Conservation (phyloP, 768 basidiomycete species). For the Psilocybe subaeruginosa region DNA sequence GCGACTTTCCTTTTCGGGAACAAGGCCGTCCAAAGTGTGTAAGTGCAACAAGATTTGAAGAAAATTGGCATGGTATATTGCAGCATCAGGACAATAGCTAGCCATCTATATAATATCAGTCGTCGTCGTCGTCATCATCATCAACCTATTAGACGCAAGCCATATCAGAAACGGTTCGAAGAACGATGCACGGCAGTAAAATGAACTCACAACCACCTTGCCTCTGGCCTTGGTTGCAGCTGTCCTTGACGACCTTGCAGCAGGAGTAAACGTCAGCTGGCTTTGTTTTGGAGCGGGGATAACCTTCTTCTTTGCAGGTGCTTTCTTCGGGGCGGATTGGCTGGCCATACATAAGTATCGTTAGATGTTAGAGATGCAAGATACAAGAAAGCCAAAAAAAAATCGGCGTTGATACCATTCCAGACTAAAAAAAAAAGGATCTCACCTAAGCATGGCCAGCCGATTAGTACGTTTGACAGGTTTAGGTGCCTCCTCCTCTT, state of each 20-base stretch:
- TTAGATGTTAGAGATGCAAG: neutral
- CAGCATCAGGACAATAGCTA: too few relatives aligned
- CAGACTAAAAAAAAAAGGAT: neutral
- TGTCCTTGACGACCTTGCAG: conserved; percentile 58
- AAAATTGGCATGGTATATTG: neutral
- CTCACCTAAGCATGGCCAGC: conserved; percentile 67
- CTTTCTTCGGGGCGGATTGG: conserved; percentile 44
- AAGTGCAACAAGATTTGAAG: neutral
- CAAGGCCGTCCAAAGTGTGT: too few relatives aligned
- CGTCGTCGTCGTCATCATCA: conserved; percentile 29
- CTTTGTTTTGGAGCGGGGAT: conserved; percentile 55
- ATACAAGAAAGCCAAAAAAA: too few relatives aligned
- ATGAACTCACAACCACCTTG: conserved; percentile 53
- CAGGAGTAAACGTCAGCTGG: conserved; percentile 67
- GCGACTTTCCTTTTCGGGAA: neutral
- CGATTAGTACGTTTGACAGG: conserved; percentile 61
- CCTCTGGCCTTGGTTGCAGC: conserved; percentile 72
- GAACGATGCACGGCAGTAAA: neutral
- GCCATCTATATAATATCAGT: conserved; percentile 8
- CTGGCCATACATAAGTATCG: conserved; percentile 14
- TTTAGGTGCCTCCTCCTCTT: conserved; percentile 48
- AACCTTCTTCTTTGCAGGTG: conserved; percentile 55
- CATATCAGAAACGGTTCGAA: neutral
- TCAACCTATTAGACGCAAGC: conserved; percentile 17
- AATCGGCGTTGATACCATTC: too few relatives aligned